These are phyloP conservation scores for Phytophthora fragariae DNA, from an alignment of 352 stramenopile genomes.

Conservation along the genomic window DNA sequence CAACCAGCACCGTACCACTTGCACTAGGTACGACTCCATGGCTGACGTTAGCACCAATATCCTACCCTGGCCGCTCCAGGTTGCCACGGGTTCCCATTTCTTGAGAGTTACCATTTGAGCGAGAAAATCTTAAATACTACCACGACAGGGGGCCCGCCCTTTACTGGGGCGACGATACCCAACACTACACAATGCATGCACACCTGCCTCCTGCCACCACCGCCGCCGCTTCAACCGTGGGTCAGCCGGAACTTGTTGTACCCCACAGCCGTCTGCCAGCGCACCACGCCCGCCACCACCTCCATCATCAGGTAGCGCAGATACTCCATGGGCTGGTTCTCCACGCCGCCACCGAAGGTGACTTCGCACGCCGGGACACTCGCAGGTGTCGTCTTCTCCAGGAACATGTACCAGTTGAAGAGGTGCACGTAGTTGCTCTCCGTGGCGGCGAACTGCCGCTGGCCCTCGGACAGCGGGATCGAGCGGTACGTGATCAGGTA, in stretches of 20 bases:
- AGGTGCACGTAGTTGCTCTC: conserved; percentile 70
- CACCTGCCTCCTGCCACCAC: background rate
- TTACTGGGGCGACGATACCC: conserved; percentile 17
- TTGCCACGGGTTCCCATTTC: background rate
- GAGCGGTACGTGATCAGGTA: conserved; percentile 78
- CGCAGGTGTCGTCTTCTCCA: conserved; percentile 40
- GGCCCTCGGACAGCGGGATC: conserved; percentile 55
- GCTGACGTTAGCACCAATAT: no score
- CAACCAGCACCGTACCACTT: no score
- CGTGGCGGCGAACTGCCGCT: conserved; percentile 49
- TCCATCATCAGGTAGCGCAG: conserved; percentile 75
- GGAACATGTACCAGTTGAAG: conserved; percentile 84
- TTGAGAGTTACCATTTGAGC: conserved; percentile 14
- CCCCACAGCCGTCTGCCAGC: conserved; percentile 73
- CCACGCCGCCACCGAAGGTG: conserved; percentile 65
- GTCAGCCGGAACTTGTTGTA: conserved; percentile 59
- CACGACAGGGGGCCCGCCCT: conserved; percentile 14
- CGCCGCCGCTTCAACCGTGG: conserved; percentile 23
- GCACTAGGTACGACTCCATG: no score
- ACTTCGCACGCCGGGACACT: conserved; percentile 59
- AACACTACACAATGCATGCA: conserved; percentile 27
- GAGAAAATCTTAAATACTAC: conserved; percentile 37
- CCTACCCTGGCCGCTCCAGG: no score
- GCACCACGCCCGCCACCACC: conserved; percentile 64
- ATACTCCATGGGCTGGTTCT: conserved; percentile 62